Conservation (phyloP, 164 flowering plant genomes). For the Magnolia changhungtana region DNA sequence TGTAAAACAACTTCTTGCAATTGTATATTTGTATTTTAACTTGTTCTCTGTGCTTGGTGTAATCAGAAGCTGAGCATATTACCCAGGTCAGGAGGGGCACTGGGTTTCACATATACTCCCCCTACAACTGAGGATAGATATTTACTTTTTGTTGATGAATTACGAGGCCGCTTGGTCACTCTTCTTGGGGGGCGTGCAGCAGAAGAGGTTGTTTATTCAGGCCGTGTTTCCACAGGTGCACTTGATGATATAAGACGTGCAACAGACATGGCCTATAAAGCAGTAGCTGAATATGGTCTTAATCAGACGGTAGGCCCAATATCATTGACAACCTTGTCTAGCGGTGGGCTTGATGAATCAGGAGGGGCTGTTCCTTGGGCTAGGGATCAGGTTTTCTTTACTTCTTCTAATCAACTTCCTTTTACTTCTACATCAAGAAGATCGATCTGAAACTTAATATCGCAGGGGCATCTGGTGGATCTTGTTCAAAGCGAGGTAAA, state of each 20-base stretch:
- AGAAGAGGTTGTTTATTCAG: conserved; percentile 89
- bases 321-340: conserved; percentile 76
- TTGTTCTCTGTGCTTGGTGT: conserved; percentile 5
- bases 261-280: conserved; percentile 97
- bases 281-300: conserved; percentile 98
- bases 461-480: conserved; percentile 93
- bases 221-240: conserved; percentile 98
- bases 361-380: conserved; percentile 79
- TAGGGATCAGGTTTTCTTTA: conserved; percentile 70
- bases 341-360: conserved; percentile 88
- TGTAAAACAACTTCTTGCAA: not conserved
- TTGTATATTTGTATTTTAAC: not conserved
- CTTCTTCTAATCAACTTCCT: not conserved
- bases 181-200: conserved; percentile 99
- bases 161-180: conserved; percentile 96
- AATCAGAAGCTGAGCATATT: conserved; percentile 92
- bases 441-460: conserved; percentile 14
- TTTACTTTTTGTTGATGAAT: conserved; percentile 89
- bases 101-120: conserved; percentile 93
- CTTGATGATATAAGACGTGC: conserved; percentile 96
- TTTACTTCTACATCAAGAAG: not conserved
- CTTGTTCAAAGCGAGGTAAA: conserved; percentile 94
- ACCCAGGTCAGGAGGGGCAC: conserved; percentile 95
- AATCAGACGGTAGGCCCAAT: conserved; percentile 82
- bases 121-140: conserved; percentile 91